Evolutionary conservation across 2,329 filamentous ascomycete genomes (phyloP).

Genomic region (Cryphonectria nitschkei): DNA sequence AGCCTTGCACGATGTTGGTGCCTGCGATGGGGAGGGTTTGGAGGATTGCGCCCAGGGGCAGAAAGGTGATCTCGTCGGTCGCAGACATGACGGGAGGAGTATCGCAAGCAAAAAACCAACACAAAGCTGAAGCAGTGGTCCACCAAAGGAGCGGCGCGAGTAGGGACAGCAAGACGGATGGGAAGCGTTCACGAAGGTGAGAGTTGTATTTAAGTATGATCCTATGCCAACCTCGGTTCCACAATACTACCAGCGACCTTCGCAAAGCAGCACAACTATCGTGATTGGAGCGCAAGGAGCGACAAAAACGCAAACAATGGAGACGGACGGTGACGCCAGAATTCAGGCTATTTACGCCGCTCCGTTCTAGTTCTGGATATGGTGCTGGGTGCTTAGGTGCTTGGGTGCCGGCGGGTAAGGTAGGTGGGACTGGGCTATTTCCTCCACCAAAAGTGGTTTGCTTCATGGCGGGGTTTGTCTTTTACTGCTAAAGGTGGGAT

Average conservation of each 20-base stretch:
- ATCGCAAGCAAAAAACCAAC: no score
- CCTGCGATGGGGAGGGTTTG: constrained; percentile 78
- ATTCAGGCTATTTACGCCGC: constrained; percentile 21
- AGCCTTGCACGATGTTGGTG: constrained; percentile 86
- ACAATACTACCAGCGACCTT: neutral
- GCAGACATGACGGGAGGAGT: constrained; percentile 40
- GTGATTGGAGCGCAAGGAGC: constrained; percentile 28
- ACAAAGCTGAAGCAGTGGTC: no score
- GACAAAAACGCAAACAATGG: constrained; percentile 5
- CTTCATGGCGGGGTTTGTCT: neutral
- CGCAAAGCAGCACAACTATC: neutral
- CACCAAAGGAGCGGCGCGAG: neutral
- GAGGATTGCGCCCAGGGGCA: constrained; percentile 78
- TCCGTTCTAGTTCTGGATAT: neutral
- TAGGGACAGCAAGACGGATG: neutral
- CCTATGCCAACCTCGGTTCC: neutral
- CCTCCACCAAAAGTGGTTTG: neutral
- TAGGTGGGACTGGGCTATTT: neutral
- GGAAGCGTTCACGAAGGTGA: neutral
- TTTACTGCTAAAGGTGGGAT: neutral
- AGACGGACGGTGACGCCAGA: constrained; percentile 12
- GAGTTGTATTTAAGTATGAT: neutral
- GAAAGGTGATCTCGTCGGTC: constrained; percentile 63
- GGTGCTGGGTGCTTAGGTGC: neutral
- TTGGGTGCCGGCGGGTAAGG: neutral